Conservation (phyloP, 257 asterid species). For the Euphrasia confusa region DNA sequence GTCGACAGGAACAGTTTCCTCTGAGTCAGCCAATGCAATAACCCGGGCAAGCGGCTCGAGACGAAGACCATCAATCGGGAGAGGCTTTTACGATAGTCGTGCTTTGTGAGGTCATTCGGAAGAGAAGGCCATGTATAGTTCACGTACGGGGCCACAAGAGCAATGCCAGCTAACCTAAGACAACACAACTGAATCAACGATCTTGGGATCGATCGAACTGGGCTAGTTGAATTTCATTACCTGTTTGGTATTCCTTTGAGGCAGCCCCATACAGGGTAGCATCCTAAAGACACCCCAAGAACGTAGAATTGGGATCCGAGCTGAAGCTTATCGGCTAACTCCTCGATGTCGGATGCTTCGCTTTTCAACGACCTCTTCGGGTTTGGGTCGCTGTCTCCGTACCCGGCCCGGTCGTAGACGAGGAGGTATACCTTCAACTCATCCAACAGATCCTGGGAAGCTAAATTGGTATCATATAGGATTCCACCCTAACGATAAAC, state of each 20-base stretch:
- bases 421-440: conserved; percentile 56
- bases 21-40: conserved; percentile 76
- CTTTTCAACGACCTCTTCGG: conserved; percentile 67
- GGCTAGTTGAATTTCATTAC: conserved; percentile 18
- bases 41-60: conserved; percentile 51
- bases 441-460: conserved; percentile 60
- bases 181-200: not conserved
- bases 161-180: conserved; percentile 75
- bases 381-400: conserved; percentile 91
- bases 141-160: conserved; percentile 68
- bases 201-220: not conserved
- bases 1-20: conserved; percentile 85
- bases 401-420: conserved; percentile 83
- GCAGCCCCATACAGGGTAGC: conserved; percentile 80
- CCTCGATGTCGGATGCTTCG: conserved; percentile 82
- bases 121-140: conserved; percentile 86
- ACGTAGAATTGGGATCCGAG: conserved; percentile 64
- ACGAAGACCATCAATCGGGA: conserved; percentile 46
- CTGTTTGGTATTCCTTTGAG: conserved; percentile 66
- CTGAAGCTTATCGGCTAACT: conserved; percentile 70
- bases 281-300: conserved; percentile 77
- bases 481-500: not conserved
- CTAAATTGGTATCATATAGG: conserved; percentile 30
- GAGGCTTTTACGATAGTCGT: conserved; percentile 72
- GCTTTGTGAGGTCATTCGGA: conserved; percentile 57